Evolutionary conservation across 2,329 filamentous ascomycete species (phyloP).

Genomic region (Fusarium liriodendri): DNA sequence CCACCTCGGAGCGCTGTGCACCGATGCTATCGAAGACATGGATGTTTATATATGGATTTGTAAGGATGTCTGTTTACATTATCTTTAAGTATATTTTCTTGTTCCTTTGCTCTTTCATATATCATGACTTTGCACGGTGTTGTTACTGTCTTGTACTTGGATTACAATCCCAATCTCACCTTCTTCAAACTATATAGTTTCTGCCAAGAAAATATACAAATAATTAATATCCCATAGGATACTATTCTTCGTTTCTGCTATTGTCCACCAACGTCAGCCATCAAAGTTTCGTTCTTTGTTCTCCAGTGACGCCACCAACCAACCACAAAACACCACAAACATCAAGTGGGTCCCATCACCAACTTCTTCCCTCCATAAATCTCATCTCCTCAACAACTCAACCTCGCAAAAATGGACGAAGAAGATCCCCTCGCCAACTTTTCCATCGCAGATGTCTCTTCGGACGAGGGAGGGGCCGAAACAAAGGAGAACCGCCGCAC

Average conservation of each 20-base stretch:
- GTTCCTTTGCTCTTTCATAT: not conserved
- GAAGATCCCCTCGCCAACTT: conserved; percentile 47
- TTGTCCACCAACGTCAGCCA: not conserved
- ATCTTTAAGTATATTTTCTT: not conserved
- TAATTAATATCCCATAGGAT: not conserved
- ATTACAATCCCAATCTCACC: not conserved
- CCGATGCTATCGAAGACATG: not conserved
- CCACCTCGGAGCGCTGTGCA: conserved; percentile 12
- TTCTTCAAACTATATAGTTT: not conserved
- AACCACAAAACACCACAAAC: conserved; percentile 15
- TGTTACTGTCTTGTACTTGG: not conserved
- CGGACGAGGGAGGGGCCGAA: conserved; percentile 47
- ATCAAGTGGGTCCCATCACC: conserved; percentile 33
- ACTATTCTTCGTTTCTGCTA: not conserved
- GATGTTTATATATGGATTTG: not conserved
- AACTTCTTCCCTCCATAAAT: conserved; percentile 19
- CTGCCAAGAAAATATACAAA: not conserved
- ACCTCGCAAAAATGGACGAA: conserved; percentile 42
- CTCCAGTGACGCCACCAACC: conserved; percentile 1
- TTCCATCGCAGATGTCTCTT: conserved; percentile 49
- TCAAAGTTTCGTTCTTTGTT: not conserved
- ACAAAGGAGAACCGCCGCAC: conserved; percentile 49
- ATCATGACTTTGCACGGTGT: not conserved
- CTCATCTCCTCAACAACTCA: not conserved
- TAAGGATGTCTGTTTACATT: not conserved